Evolutionary conservation across 768 basidiomycete species (phyloP).

Genomic region (Lactarius hengduanensis): DNA sequence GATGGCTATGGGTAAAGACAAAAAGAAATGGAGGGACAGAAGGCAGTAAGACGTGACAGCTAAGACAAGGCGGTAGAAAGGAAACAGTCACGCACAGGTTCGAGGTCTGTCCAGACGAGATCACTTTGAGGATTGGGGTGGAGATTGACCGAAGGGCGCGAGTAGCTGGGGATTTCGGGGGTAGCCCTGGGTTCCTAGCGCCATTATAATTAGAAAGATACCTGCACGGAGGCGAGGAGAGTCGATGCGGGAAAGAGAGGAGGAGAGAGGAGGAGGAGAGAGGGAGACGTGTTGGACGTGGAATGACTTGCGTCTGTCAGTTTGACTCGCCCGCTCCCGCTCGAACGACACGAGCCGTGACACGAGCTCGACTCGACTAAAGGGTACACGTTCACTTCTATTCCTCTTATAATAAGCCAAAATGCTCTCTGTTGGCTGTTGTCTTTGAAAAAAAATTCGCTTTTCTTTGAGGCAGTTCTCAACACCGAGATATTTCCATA

Average conservation of each 20-base stretch:
- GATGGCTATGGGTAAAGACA: slow-evolving; percentile 38
- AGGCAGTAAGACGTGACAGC: neutral
- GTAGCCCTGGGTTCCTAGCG: slow-evolving; percentile 23
- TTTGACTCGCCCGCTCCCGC: neutral
- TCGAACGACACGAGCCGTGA: neutral
- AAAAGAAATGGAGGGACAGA: neutral
- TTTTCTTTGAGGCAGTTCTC: neutral
- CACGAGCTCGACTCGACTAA: neutral
- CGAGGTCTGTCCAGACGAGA: slow-evolving; percentile 20
- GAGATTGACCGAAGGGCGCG: slow-evolving; percentile 18
- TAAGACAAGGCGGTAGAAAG: neutral
- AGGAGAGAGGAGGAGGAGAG: neutral
- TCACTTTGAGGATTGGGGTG: slow-evolving; percentile 16
- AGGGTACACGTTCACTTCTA: neutral
- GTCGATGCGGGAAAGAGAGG: too few relatives aligned
- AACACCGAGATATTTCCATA: slow-evolving; percentile 7
- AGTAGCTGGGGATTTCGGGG: slow-evolving; percentile 19
- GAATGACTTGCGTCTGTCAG: slow-evolving; percentile 1
- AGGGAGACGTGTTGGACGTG: slow-evolving; percentile 4
- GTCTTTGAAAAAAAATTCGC: neutral
- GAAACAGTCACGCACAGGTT: slow-evolving; percentile 26
- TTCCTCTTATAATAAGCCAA: neutral
- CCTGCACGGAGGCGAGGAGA: neutral
- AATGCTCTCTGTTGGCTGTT: neutral
- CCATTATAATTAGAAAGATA: slow-evolving; percentile 9